phyloP scores from a whole-genome alignment of 164 flowering plant genomes.

The Aristolochia fimbriata region DNA sequence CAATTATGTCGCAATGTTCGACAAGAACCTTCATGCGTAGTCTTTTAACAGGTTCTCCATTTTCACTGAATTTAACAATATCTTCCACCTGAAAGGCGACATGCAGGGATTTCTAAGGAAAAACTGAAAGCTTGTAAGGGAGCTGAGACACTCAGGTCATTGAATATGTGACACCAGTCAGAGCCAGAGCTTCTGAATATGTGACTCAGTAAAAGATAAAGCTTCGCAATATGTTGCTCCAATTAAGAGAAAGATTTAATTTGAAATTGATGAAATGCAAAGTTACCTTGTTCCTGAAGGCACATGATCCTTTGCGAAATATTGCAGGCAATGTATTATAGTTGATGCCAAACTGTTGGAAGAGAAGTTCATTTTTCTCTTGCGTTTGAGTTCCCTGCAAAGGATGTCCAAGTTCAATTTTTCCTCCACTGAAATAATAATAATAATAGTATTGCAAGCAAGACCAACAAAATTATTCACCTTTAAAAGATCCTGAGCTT shows the following conservation, averaged over 20 bases:
- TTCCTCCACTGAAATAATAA: background rate
- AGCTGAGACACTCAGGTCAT: background rate
- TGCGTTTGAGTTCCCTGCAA: constrained; percentile 62
- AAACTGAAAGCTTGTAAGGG: background rate
- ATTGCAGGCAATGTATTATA: constrained; percentile 43
- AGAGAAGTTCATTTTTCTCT: constrained; percentile 57
- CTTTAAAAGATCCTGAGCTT: constrained; percentile 65
- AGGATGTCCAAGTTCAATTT: background rate
- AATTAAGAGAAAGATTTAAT: too few relatives aligned
- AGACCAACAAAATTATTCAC: constrained; percentile 12
- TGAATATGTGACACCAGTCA: background rate
- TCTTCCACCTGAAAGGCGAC: constrained; percentile 22
- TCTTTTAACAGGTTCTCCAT: constrained; percentile 17
- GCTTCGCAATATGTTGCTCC: background rate
- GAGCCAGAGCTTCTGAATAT: background rate
- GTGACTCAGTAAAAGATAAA: background rate
- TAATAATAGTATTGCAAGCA: background rate
- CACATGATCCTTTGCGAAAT: constrained; percentile 67
- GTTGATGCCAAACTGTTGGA: constrained; percentile 33
- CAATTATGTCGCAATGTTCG: constrained; percentile 48
- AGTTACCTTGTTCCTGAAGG: constrained; percentile 39
- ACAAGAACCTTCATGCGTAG: constrained; percentile 25
- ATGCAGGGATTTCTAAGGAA: background rate
- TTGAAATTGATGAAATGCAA: background rate
- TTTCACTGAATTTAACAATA: constrained; percentile 7